These are phyloP conservation scores for Kwoniella newhampshirensis DNA, from an alignment of 768 basidiomycete genomes.

Conservation along the genomic window DNA sequence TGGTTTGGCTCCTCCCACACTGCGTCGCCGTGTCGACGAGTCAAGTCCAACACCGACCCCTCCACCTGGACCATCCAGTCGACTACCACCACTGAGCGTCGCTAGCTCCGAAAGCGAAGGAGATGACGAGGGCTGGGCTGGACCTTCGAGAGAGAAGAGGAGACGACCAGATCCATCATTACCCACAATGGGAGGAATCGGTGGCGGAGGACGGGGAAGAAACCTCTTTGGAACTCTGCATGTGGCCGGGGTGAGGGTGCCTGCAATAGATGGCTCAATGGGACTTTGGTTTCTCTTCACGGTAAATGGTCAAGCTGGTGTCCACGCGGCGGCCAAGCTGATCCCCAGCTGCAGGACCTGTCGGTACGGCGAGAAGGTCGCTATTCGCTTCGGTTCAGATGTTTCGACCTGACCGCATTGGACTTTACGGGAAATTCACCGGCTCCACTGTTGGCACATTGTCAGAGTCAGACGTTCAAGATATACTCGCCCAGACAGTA, in stretches of 20 bases:
- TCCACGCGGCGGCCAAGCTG: not conserved
- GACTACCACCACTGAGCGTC: too few relatives aligned
- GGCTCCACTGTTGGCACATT: constrained; percentile 22
- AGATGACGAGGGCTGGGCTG: too few relatives aligned
- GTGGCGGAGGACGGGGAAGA: constrained; percentile 4
- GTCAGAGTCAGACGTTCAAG: constrained; percentile 33
- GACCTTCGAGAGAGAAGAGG: not conserved
- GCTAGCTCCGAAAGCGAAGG: too few relatives aligned
- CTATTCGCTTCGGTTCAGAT: constrained; percentile 37
- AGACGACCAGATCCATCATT: not conserved
- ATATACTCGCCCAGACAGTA: constrained; percentile 45
- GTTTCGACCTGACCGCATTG: constrained; percentile 41
- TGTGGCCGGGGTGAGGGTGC: constrained; percentile 38
- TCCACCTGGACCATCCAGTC: too few relatives aligned
- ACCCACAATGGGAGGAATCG: not conserved
- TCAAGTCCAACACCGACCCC: too few relatives aligned
- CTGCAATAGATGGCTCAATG: constrained; percentile 32
- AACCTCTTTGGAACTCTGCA: constrained; percentile 46
- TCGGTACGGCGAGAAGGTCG: constrained; percentile 40
- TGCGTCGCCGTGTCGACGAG: not conserved
- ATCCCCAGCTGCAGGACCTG: constrained; percentile 29
- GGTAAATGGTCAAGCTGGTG: constrained; percentile 21
- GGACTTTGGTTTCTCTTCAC: constrained; percentile 49
- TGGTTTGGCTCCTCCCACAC: not conserved
- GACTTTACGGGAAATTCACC: constrained; percentile 2